Evolutionary conservation across 2,329 filamentous ascomycete species (phyloP).

Genomic region (Cladosporium cucumerinum): DNA sequence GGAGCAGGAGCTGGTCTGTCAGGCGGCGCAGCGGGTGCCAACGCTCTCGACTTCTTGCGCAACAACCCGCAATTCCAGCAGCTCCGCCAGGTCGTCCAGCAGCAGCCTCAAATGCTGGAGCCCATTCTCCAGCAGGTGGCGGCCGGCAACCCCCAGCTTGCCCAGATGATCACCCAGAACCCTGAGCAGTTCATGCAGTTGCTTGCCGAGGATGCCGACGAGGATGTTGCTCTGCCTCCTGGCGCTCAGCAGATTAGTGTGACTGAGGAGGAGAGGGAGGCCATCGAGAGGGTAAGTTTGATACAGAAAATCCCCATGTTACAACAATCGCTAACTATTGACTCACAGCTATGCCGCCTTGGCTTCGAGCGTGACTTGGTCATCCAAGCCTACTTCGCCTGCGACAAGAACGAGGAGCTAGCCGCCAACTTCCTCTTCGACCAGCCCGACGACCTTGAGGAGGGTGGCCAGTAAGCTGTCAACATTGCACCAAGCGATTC

Average conservation of each 20-base stretch:
- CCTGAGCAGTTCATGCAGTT: slow-evolving; percentile 90
- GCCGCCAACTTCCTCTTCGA: slow-evolving; percentile 98
- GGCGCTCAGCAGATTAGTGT: slow-evolving; percentile 87
- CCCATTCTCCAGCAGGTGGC: slow-evolving; percentile 95
- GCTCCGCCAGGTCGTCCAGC: slow-evolving; percentile 92
- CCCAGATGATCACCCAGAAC: slow-evolving; percentile 85
- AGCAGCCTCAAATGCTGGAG: slow-evolving; percentile 97
- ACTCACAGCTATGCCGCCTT: slow-evolving; percentile 73
- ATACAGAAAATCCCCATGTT: neutral
- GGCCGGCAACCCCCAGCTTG: slow-evolving; percentile 89
- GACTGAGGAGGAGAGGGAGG: slow-evolving; percentile 93
- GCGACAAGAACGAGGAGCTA: slow-evolving; percentile 98
- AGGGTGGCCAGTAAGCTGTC: slow-evolving; percentile 19
- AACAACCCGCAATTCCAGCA: slow-evolving; percentile 98
- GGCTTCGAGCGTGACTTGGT: slow-evolving; percentile 91
- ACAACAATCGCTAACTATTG: slow-evolving; percentile 15
- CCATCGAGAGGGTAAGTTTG: slow-evolving; percentile 80
- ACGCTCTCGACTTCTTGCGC: slow-evolving; percentile 85
- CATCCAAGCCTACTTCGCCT: slow-evolving; percentile 98
- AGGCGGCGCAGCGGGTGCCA: slow-evolving; percentile 51
- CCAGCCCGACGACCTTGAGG: slow-evolving; percentile 72
- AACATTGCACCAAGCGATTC: neutral
- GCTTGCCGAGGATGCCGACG: slow-evolving; percentile 77
- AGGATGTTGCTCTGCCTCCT: slow-evolving; percentile 79
- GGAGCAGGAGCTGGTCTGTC: slow-evolving; percentile 39